A percentile compares a stretch with the other conserved stretches of the same genome.
Evolutionary conservation across 2,329 filamentous ascomycete species (phyloP).

Genomic region (Penicillium polonicum): DNA sequence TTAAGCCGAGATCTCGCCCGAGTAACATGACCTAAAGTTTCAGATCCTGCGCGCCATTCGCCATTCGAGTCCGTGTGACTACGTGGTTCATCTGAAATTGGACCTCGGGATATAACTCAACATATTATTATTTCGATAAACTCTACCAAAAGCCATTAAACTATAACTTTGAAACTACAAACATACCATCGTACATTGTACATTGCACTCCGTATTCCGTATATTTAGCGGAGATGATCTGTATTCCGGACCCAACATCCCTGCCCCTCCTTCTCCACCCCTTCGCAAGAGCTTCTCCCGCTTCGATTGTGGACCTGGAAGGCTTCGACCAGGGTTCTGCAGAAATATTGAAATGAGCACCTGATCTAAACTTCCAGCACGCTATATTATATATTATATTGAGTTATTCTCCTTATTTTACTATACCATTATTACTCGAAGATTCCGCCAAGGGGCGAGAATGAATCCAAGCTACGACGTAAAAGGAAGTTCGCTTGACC

Average conservation of each 20-base stretch:
- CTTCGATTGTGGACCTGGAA: constrained; percentile 39
- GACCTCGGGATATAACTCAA: not conserved
- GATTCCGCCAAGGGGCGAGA: constrained; percentile 8
- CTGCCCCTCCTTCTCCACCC: constrained; percentile 34
- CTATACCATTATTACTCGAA: not conserved
- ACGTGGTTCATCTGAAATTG: not conserved
- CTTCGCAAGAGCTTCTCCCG: constrained; percentile 40
- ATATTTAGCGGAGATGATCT: constrained; percentile 5
- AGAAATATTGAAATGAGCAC: constrained; percentile 22
- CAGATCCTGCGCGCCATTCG: constrained; percentile 6
- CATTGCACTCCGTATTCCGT: not conserved
- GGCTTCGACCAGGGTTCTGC: constrained; percentile 30
- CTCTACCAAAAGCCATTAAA: not conserved
- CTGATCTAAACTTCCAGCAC: constrained; percentile 6
- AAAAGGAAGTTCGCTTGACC: constrained; percentile 23
- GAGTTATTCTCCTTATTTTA: not conserved
- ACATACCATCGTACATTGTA: too few species aligned
- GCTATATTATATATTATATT: constrained; percentile 1
- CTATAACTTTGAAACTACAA: not conserved
- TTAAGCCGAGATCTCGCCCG: constrained; percentile 6
- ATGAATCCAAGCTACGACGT: constrained; percentile 14
- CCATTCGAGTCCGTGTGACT: constrained; percentile 1
- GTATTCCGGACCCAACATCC: constrained; percentile 15
- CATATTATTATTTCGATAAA: not conserved
- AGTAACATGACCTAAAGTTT: constrained; percentile 6